Conservation (phyloP, 305 asterid species). For the Solanum hybrid region DNA sequence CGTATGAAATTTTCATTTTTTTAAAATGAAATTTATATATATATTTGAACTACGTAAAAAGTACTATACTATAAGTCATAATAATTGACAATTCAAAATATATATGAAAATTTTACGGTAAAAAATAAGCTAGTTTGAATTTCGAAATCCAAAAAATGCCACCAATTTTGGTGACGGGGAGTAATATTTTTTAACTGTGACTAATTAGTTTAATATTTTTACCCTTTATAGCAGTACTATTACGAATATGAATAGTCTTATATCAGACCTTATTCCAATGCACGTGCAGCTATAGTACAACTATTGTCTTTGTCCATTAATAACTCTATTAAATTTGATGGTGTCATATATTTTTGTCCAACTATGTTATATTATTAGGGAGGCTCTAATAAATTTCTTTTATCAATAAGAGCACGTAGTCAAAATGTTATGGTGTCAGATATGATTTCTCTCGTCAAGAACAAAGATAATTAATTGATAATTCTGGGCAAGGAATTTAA, state of each 20-base stretch:
- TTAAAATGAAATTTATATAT: too few relatives aligned
- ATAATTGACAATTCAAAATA: too few relatives aligned
- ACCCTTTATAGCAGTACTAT: background rate
- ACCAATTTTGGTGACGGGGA: background rate
- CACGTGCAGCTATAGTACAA: background rate
- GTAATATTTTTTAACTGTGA: background rate
- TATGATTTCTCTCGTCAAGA: background rate
- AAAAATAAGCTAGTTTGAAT: background rate
- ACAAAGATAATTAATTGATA: background rate
- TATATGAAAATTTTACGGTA: background rate
- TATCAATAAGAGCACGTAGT: background rate
- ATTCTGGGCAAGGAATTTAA: background rate
- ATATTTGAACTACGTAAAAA: too few relatives aligned
- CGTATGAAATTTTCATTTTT: too few relatives aligned
- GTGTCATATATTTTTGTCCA: background rate
- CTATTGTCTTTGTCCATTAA: background rate
- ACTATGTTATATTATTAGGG: background rate
- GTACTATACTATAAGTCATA: too few relatives aligned
- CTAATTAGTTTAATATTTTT: background rate
- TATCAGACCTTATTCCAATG: background rate
- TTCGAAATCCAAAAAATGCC: accelerated
- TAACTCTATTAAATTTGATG: background rate
- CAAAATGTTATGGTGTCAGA: background rate
- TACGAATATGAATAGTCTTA: background rate
- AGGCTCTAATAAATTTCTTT: background rate